These are phyloP conservation scores for Ogataea angusta DNA, from an alignment of 805 yeast species.

Conservation along the genomic window DNA sequence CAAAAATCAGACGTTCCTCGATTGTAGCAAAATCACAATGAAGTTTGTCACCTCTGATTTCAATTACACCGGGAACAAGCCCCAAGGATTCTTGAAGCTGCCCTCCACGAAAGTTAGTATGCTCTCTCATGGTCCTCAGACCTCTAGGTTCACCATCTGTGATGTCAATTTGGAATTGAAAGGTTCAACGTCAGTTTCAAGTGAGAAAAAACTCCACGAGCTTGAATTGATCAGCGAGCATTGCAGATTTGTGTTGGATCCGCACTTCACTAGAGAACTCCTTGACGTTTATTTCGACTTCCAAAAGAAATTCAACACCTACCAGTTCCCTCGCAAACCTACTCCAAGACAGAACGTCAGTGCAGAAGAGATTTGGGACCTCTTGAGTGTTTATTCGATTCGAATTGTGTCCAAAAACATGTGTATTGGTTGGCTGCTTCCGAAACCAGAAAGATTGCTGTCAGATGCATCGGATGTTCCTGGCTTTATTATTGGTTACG, in stretches of 20 bases:
- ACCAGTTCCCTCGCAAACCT: not conserved
- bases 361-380: constrained; percentile 16
- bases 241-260: constrained; percentile 56
- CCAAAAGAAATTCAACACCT: constrained; percentile 5
- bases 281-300: constrained; percentile 19
- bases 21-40: constrained; percentile 10
- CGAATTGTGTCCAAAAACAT: constrained; percentile 61
- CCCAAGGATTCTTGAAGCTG: constrained; percentile 38
- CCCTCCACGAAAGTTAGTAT: constrained; percentile 41
- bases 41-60: constrained; percentile 18
- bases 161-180: constrained; percentile 47
- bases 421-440: constrained; percentile 78
- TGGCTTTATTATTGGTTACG: constrained; percentile 79
- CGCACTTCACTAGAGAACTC: constrained; percentile 34
- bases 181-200: constrained; percentile 38
- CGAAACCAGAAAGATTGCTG: constrained; percentile 34
- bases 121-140: constrained; percentile 33
- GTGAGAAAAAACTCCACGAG: constrained; percentile 34
- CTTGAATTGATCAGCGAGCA: constrained; percentile 58
- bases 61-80: constrained; percentile 15
- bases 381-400: constrained; percentile 44
- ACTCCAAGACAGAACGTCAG: not conserved
- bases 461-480: constrained; percentile 34
- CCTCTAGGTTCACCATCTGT: constrained; percentile 39
- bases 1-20: constrained; percentile 17